phyloP scores from a whole-genome alignment of 2,329 filamentous ascomycete species.

The Tolypocladium sp. region DNA sequence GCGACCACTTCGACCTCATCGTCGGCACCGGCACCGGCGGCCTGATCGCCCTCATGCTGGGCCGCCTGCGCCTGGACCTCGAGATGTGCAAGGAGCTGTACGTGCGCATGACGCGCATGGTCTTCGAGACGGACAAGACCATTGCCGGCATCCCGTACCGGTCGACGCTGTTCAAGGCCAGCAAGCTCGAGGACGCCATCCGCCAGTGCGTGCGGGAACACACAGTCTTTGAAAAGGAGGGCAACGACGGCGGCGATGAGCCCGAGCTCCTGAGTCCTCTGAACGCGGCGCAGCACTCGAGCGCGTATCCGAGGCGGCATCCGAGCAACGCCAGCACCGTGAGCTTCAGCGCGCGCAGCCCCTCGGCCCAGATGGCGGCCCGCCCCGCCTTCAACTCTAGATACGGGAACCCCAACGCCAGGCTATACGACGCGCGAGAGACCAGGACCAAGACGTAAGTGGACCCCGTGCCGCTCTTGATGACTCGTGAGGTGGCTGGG shows the following conservation, averaged over 20 bases:
- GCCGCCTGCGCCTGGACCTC: constrained; percentile 79
- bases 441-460: constrained; percentile 83
- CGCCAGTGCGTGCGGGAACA: constrained; percentile 79
- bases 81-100: constrained; percentile 98
- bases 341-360: constrained; percentile 66
- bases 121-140: constrained; percentile 98
- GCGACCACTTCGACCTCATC: constrained; percentile 97
- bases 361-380: constrained; percentile 39
- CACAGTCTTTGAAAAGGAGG: constrained; percentile 71
- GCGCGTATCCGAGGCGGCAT: constrained; percentile 47
- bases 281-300: constrained; percentile 30
- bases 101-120: constrained; percentile 83
- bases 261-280: constrained; percentile 30
- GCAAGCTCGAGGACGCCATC: constrained; percentile 89
- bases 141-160: constrained; percentile 92
- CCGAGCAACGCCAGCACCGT: constrained; percentile 74
- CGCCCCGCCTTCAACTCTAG: constrained; percentile 45
- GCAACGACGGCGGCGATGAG: constrained; percentile 56
- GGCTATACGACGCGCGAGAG: constrained; percentile 80
- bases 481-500: not conserved
- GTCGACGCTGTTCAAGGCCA: constrained; percentile 93
- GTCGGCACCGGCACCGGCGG: constrained; percentile 92
- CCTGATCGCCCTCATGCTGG: constrained; percentile 94
- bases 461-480: not conserved
- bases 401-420: constrained; percentile 75